These are phyloP conservation scores for Escovopsis sp. DNA, from an alignment of 2,329 filamentous ascomycete species.

Conservation along the genomic window DNA sequence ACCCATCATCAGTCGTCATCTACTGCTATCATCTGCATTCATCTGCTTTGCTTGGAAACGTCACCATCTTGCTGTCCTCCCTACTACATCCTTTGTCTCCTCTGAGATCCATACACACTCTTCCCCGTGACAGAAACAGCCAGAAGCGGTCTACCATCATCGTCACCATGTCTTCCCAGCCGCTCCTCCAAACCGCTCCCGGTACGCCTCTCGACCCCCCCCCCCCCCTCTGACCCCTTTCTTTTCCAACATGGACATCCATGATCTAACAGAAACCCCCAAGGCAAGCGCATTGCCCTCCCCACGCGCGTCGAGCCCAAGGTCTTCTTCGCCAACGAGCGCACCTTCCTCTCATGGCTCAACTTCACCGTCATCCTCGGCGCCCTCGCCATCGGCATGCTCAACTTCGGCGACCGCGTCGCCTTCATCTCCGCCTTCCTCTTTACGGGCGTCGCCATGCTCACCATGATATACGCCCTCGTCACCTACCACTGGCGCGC, in stretches of 20 bases:
- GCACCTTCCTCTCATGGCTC: constrained; percentile 97
- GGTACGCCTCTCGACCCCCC: constrained; percentile 43
- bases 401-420: constrained; percentile 93
- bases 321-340: constrained; percentile 99
- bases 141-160: not conserved
- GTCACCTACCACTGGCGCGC: constrained; percentile 96
- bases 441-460: constrained; percentile 89
- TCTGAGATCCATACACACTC: constrained; percentile 1
- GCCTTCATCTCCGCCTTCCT: constrained; percentile 88
- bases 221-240: too few relatives aligned
- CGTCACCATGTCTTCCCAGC: constrained; percentile 76
- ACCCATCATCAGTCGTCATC: too few relatives aligned
- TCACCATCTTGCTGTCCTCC: not conserved
- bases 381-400: constrained; percentile 86
- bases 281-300: constrained; percentile 96
- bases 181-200: constrained; percentile 84
- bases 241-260: too few relatives aligned
- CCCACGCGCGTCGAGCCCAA: constrained; percentile 97
- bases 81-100: too few relatives aligned
- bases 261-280: not conserved
- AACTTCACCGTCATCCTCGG: constrained; percentile 99
- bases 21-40: too few relatives aligned
- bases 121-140: not conserved
- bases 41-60: too few relatives aligned
- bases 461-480: constrained; percentile 88